Conservation (phyloP, 305 asterid genomes). For the Fraxinus velutina region DNA sequence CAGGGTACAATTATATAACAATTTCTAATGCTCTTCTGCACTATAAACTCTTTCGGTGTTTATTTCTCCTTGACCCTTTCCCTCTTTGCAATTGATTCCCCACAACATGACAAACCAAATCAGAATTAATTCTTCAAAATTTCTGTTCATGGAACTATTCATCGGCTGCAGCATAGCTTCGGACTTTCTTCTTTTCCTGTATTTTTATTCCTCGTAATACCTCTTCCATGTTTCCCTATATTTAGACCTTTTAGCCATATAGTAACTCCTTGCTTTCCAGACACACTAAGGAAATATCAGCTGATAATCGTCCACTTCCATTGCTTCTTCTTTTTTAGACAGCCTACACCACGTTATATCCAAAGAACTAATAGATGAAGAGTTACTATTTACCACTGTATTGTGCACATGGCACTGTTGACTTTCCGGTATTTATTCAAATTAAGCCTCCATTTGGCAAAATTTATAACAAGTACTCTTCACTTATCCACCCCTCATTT, state of each 20-base stretch:
- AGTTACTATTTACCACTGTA: background rate
- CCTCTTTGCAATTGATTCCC: background rate
- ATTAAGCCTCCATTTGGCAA: background rate
- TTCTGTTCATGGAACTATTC: background rate
- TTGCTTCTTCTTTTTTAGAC: background rate
- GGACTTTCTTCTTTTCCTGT: background rate
- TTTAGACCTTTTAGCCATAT: background rate
- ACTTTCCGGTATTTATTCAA: background rate
- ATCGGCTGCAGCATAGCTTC: background rate
- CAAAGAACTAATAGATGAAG: background rate
- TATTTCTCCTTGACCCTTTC: background rate
- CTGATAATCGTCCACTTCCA: background rate
- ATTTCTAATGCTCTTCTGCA: background rate
- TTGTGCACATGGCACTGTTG: background rate
- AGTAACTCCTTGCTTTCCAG: background rate
- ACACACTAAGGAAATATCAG: background rate
- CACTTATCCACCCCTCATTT: background rate
- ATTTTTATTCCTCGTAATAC: background rate
- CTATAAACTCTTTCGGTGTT: background rate
- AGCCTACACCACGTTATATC: background rate
- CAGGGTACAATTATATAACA: background rate
- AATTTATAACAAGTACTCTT: background rate
- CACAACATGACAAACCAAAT: background rate
- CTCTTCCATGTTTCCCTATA: background rate
- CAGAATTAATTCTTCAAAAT: background rate